Evolutionary conservation across 805 yeast species (phyloP), one percentile per base, ranked within the genome.

Genomic region (Candida dendrica): DNA sequence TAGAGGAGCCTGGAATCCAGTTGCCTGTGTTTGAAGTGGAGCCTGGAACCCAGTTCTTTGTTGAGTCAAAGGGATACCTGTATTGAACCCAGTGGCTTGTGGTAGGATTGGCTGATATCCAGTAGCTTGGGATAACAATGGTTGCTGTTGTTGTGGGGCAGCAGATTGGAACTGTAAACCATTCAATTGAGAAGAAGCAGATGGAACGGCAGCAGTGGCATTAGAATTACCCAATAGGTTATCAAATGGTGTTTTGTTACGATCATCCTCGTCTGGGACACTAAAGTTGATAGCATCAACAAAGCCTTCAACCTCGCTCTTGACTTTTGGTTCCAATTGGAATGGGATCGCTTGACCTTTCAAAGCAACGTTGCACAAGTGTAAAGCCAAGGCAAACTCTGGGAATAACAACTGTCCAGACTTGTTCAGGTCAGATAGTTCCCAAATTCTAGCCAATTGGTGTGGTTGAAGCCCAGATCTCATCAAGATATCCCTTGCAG

Each of bases 341-440:
- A 68, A 68, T 3, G 98, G 97, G 46, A 90, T 69, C 8, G 81
- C 68, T 50, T 85, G 89, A 31, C 96, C 95, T 52, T 77, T 79
- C 51, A 86, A 70, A 0, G 83, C 84, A 55, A 78, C 64, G 51
- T 85, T 84, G 58, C 95, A 89, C 51, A 91, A 70, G 61, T 89
- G 91, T 71, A 91, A 79, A 15, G 96, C 89, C 49, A 91, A 69
- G 14, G 95, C 95, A 69, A 91, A 91, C 61, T 91, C 97, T 2
- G 98, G 98, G 58, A 90, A 91, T 52, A 91, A 65, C 46, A 91
- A 74, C 42, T 79, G 73, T 2, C 98, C 98, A 7, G 93, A 81
- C 53, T 79, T 83, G 52, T 81, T 84, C 2, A 95, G 82, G 57
- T 91, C 98, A n/a, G 95, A 76, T 44, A 91, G 68, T 19, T 84